Evolutionary conservation across 2,329 filamentous ascomycete genomes (phyloP), one percentile per base, ranked within the genome.

Genomic region (Stagonosporopsis chrysanthemi): DNA sequence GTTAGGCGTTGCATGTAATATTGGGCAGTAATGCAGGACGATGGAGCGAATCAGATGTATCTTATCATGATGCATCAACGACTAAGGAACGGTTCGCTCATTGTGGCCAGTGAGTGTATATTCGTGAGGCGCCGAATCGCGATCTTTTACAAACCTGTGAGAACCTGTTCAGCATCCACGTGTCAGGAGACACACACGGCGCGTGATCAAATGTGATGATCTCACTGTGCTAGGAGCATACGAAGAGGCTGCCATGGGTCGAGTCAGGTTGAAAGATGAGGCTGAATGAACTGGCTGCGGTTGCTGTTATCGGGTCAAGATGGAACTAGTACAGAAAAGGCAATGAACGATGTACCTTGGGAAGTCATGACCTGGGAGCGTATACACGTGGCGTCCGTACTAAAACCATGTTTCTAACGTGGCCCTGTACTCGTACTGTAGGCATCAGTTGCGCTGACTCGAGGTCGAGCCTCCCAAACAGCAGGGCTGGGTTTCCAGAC

Each of bases 21-120:
- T 66, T 49, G 63, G 63, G 62, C 62, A 64, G 60, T 54, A 53
- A 54, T 48, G 60, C 61, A 62, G 51, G 14, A 22, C 14, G 8
- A 9, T 35, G 36, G 5, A 28, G n/a, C 41, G 28, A 53, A 31
- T 23, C 29, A 35, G 12, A 14, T 8, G 14, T 22, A 11, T 8
- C 4, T 9, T 19, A 17, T 12, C 11, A 11, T 31, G n/a, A 22
- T 4, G 19, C 3, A 31, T 17, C 11, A 2, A 9, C 6, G 23
- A 5, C 23, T 8, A 24, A 15, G 15, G 12, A 9, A 22, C 9
- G 7, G 9, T 39, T 29, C 24, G 23, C 36, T 8, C 14, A 14
- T 9, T 31, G 19, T 22, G 14, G 38, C 11, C 23, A 11, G 29
- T 22, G 19, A 11, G 29, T 22, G 19, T 26, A 7, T 35, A 4